Evolutionary conservation across 495 filamentous ascomycete species (phyloP).

Genomic region (Neurospora sp.): DNA sequence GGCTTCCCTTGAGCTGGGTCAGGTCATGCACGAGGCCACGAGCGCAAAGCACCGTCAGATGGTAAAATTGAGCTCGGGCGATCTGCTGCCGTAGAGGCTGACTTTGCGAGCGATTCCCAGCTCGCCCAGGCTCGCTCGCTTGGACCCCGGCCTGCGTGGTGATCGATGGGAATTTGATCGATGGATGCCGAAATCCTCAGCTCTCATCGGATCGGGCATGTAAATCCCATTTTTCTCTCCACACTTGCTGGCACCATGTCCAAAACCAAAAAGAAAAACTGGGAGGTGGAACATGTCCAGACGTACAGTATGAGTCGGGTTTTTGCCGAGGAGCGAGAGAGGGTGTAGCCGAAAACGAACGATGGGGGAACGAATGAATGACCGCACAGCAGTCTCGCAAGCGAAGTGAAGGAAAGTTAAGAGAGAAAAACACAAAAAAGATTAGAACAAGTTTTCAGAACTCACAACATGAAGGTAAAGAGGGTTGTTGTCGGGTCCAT

Average conservation of each 20-base stretch:
- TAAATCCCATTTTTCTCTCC: neutral
- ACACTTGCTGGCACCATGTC: neutral
- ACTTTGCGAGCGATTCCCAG: neutral
- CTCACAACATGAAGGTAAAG: slow-evolving; percentile 67
- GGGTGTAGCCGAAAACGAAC: neutral
- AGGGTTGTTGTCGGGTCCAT: slow-evolving; percentile 61
- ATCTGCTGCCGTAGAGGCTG: neutral
- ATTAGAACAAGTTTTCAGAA: slow-evolving; percentile 15
- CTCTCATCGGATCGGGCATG: neutral
- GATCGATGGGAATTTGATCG: neutral
- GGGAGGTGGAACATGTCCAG: neutral
- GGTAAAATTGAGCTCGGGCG: neutral
- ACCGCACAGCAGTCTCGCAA: slow-evolving; percentile 3
- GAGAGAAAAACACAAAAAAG: slow-evolving; percentile 32
- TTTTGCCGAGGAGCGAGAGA: neutral
- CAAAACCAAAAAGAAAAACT: neutral
- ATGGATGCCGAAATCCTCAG: neutral
- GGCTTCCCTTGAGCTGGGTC: neutral
- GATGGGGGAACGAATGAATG: slow-evolving; percentile 1
- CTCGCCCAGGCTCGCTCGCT: neutral
- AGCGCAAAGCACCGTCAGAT: neutral
- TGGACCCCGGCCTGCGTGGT: neutral
- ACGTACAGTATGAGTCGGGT: neutral
- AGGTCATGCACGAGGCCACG: neutral
- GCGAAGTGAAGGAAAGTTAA: slow-evolving; percentile 9